phyloP scores from a whole-genome alignment of 2,329 filamentous ascomycete species.

The Ascochyta viciae-villosae region DNA sequence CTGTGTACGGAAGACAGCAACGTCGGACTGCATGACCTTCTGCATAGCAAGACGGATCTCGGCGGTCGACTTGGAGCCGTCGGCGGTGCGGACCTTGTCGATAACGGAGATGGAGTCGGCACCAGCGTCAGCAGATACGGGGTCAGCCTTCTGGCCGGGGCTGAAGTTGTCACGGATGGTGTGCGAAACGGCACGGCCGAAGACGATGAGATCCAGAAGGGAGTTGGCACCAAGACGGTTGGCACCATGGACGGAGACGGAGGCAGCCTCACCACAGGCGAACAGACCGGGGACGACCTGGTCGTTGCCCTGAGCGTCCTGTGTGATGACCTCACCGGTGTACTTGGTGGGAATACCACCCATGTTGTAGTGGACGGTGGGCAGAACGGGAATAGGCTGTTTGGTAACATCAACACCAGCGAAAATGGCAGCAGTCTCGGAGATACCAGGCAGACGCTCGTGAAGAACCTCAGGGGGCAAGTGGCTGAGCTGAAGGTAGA shows the following conservation, averaged over 20 bases:
- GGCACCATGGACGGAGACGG: slow-evolving; percentile 96
- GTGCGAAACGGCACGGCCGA: slow-evolving; percentile 96
- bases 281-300: slow-evolving; percentile 94
- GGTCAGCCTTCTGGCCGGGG: slow-evolving; percentile 80
- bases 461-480: slow-evolving; percentile 89
- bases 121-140: slow-evolving; percentile 83
- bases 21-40: slow-evolving; percentile 97
- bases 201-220: slow-evolving; percentile 94
- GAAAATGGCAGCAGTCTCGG: slow-evolving; percentile 97
- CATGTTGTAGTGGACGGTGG: slow-evolving; percentile 99
- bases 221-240: slow-evolving; percentile 99
- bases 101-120: slow-evolving; percentile 85
- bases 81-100: slow-evolving; percentile 82
- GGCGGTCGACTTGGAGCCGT: slow-evolving; percentile 84
- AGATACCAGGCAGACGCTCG: slow-evolving; percentile 97
- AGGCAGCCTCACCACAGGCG: slow-evolving; percentile 95
- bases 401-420: slow-evolving; percentile 96
- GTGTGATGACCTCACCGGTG: slow-evolving; percentile 92
- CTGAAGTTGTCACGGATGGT: slow-evolving; percentile 94
- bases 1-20: slow-evolving; percentile 95
- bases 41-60: slow-evolving; percentile 94
- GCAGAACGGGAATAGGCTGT: slow-evolving; percentile 94
- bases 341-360: slow-evolving; percentile 98
- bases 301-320: slow-evolving; percentile 86
- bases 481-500: slow-evolving; percentile 97